Percentiles rank a stretch among this genome's conserved stretches.
These are phyloP conservation scores for Amaranthus tricolor DNA, from an alignment of 179 eudicot species.

Conservation along the genomic window DNA sequence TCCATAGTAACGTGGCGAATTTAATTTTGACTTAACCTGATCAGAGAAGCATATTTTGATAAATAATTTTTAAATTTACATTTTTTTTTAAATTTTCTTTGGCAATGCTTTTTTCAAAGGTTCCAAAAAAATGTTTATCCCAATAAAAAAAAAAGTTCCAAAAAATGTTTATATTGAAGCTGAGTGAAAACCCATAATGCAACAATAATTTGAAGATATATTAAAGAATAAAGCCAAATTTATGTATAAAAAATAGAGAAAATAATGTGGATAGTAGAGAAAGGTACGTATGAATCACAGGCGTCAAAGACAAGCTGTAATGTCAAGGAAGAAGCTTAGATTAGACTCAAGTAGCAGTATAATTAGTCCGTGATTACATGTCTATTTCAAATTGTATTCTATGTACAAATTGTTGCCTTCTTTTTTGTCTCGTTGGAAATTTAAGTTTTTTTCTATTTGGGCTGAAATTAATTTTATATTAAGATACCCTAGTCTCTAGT, in stretches of 20 bases:
- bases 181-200: too few species aligned
- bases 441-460: neutral
- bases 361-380: slow-evolving; percentile 24
- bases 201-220: neutral
- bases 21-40: too few species aligned
- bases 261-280: neutral
- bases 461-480: neutral
- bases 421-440: neutral
- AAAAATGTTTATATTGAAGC: too few species aligned
- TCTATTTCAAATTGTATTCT: slow-evolving; percentile 7
- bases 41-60: too few species aligned
- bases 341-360: neutral
- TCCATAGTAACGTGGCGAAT: too few species aligned
- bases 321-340: neutral
- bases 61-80: too few species aligned
- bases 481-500: too few species aligned
- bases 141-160: too few species aligned
- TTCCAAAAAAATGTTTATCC: too few species aligned
- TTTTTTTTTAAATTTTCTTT: too few species aligned
- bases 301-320: slow-evolving; percentile 11
- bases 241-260: neutral
- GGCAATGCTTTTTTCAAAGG: too few species aligned
- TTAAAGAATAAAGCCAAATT: slow-evolving; percentile 15
- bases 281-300: slow-evolving; percentile 10
- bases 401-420: neutral